Base-by-base conservation (phyloP, 805 yeast species). In the Myxozyma lipomycoides region DNA sequence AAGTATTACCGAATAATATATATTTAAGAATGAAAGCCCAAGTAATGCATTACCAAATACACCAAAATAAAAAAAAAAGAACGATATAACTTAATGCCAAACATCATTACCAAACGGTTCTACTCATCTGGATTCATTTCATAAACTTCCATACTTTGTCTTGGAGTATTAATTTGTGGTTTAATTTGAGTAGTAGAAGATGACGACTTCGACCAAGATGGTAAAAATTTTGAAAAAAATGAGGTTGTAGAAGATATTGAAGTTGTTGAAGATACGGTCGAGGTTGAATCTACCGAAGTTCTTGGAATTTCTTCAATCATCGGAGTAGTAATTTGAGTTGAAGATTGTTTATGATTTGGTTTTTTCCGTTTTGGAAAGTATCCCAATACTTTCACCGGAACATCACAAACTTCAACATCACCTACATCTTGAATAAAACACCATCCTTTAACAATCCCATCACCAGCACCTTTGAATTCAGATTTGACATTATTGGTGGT, bases 381-480 rank as follows among this genome's bases (percentile, higher is more conserved):
- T 5, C 56, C 56, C 30, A 52, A 45, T 23, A 28, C 24, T 23
- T 26, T 18, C 21, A 17, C 18, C 25, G 56, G 52, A 9, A 52
- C 52, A 15, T 45, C 52, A 19, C 52, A 48, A 17, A 52, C 40
- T 34, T 52, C 56, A 26, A 52, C 56, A 9, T 44, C 40, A n/a
- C 52, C 52, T 28, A 48, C 49, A 21, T 43, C 51, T 7, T 52
- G 49, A 17, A 52, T 45, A 15, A 32, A 17, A 23, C 42, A 49
- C 56, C 56, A 52, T 42, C 56, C 56, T 15, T 43, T 22, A 9
- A 15, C 25, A 3, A 49, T 45, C 21, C 26, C 30, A 4, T 17
- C 39, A 2, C 52, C 49, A 21, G 48, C 46, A 24, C 56, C 56
- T 24, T 43, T 17, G 15, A 25, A 7, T 18, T 25, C 34, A 12